phyloP scores from a whole-genome alignment of 2,329 filamentous ascomycete species.

The Penicillium sp. region DNA sequence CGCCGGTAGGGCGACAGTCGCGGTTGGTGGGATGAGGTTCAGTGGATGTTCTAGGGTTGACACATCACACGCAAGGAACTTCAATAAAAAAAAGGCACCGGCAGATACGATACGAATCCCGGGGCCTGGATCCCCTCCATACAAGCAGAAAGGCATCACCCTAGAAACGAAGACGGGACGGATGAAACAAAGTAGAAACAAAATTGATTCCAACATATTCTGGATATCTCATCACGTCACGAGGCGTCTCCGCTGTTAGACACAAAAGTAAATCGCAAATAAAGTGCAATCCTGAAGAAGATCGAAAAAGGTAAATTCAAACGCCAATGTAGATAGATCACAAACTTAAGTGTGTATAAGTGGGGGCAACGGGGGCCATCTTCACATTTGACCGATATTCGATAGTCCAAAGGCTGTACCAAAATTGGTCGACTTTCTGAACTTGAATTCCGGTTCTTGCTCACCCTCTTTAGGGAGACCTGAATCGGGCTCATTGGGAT shows the following conservation, averaged over 20 bases:
- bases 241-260: constrained; percentile 5
- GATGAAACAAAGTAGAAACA: not conserved
- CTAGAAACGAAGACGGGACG: not conserved
- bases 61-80: constrained; percentile 24
- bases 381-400: constrained; percentile 18
- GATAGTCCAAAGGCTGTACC: constrained; percentile 46
- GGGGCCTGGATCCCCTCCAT: constrained; percentile 2
- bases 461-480: constrained; percentile 26
- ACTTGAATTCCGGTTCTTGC: constrained; percentile 39
- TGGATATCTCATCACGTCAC: constrained; percentile 18
- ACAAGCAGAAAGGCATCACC: not conserved
- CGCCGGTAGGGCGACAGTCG: not conserved
- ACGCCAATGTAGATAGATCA: constrained; percentile 14
- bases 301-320: not conserved
- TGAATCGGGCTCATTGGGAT: constrained; percentile 24
- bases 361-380: not conserved
- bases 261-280: constrained; percentile 6
- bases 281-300: constrained; percentile 1
- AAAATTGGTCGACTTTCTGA: constrained; percentile 48
- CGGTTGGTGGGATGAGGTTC: not conserved
- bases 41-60: constrained; percentile 1
- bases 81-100: constrained; percentile 12
- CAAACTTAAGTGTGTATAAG: constrained; percentile 6
- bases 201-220: constrained; percentile 6
- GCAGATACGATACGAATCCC: constrained; percentile 5